A percentile compares a stretch with the other conserved stretches of the same genome.
Conservation (phyloP, 257 asterid species). For the Solanum dulcamara region DNA sequence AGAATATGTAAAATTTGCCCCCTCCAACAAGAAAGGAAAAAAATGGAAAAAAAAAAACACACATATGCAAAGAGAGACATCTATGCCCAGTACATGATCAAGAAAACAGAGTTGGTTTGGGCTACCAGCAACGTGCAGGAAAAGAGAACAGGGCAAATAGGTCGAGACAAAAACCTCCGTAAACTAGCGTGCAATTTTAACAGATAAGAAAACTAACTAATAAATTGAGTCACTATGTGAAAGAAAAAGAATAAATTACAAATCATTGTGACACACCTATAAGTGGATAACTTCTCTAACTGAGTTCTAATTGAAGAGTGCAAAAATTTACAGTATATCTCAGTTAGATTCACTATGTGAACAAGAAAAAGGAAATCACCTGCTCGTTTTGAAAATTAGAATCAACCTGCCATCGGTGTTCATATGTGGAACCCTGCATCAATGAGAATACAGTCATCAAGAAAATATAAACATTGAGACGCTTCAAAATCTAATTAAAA, state of each 20-base stretch:
- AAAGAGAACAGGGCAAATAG: not conserved
- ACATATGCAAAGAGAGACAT: not conserved
- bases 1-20: not conserved
- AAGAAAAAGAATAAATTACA: not conserved
- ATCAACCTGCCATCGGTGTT: slow-evolving; percentile 67
- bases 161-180: not conserved
- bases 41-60: not conserved
- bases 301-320: not conserved
- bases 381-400: slow-evolving; percentile 69
- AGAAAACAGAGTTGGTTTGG: not conserved
- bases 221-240: not conserved
- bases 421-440: slow-evolving; percentile 52
- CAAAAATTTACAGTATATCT: not conserved
- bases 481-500: not conserved
- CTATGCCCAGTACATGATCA: not conserved
- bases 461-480: not conserved
- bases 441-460: not conserved
- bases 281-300: not conserved
- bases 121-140: not conserved
- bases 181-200: not conserved
- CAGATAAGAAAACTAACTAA: not conserved
- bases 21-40: not conserved
- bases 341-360: not conserved
- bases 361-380: slow-evolving; percentile 37
- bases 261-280: not conserved